phyloP scores from a whole-genome alignment of 2,329 filamentous ascomycete species.

The Talaromyces sp. region DNA sequence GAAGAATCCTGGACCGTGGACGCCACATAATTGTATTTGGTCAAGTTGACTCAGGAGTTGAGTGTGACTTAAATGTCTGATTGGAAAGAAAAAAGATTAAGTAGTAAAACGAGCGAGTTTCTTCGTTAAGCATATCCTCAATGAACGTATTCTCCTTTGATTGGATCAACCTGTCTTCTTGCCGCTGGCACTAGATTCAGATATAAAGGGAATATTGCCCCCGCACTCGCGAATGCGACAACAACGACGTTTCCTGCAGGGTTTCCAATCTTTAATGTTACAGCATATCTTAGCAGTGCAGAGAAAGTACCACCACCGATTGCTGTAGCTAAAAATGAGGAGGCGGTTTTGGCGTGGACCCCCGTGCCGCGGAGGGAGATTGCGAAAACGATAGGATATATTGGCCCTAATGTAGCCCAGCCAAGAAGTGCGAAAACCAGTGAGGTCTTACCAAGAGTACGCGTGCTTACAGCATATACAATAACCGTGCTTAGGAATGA shows the following conservation, averaged over 20 bases:
- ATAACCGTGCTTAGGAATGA: background rate
- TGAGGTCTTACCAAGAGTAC: background rate
- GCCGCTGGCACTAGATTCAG: constrained; percentile 32
- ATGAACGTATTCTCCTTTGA: constrained; percentile 17
- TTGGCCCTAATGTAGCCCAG: background rate
- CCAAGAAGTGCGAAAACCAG: background rate
- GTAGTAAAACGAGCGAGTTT: background rate
- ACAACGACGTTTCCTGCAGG: background rate
- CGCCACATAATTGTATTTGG: background rate
- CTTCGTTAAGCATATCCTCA: background rate
- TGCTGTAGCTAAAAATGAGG: constrained; percentile 47
- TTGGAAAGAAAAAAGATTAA: background rate
- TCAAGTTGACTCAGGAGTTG: background rate
- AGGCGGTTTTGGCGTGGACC: constrained; percentile 33
- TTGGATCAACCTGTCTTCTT: constrained; percentile 46
- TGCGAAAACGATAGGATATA: background rate
- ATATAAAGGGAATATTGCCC: background rate
- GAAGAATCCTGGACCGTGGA: background rate
- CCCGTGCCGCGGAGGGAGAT: background rate
- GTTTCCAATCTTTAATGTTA: background rate
- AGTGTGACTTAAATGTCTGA: background rate
- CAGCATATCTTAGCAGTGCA: background rate
- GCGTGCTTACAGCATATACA: background rate
- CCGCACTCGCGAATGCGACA: background rate
- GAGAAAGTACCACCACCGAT: constrained; percentile 37